A percentile compares a stretch with the other conserved stretches of the same genome.
phyloP scores from a whole-genome alignment of 805 yeast genomes.

The Wilhelminamyces savonicus region DNA sequence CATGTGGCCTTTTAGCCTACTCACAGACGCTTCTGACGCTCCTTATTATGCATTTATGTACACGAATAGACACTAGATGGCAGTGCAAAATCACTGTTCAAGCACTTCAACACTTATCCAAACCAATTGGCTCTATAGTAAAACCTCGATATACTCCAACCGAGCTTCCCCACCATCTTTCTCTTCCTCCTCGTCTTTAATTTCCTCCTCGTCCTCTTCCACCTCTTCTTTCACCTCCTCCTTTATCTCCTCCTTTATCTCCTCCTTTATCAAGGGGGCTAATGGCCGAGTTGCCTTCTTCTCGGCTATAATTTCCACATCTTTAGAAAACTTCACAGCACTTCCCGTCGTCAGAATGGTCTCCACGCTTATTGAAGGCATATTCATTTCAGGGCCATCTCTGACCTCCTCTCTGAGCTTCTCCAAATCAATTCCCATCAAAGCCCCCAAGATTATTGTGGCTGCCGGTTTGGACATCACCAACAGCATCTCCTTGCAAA shows the following conservation, averaged over 20 bases:
- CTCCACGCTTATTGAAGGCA: slow-evolving; percentile 65
- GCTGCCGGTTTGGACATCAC: slow-evolving; percentile 90
- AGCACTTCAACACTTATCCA: too few species aligned
- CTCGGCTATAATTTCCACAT: slow-evolving; percentile 37
- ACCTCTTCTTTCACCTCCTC: too few species aligned
- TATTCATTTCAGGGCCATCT: slow-evolving; percentile 70
- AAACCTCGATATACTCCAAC: too few species aligned
- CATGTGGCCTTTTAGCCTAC: too few species aligned
- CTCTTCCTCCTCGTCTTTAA: slow-evolving; percentile 5
- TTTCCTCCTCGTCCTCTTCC: slow-evolving; percentile 4
- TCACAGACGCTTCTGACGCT: too few species aligned
- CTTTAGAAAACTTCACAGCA: slow-evolving; percentile 55
- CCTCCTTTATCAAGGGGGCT: slow-evolving; percentile 1
- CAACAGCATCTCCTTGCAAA: slow-evolving; percentile 73
- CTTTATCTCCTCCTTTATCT: neutral
- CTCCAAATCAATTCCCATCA: slow-evolving; percentile 51
- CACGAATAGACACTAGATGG: too few species aligned
- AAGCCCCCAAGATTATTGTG: slow-evolving; percentile 52
- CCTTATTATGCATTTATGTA: too few species aligned
- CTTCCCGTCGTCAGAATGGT: slow-evolving; percentile 53
- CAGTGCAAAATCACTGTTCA: too few species aligned
- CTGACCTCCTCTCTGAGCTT: slow-evolving; percentile 38
- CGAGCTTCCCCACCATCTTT: too few species aligned
- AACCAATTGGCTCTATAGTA: too few species aligned
- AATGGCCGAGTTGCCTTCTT: slow-evolving; percentile 5